These are phyloP conservation scores for Adiantum capillusveneris DNA, from an alignment of 75 land plant genomes.

Conservation along the genomic window DNA sequence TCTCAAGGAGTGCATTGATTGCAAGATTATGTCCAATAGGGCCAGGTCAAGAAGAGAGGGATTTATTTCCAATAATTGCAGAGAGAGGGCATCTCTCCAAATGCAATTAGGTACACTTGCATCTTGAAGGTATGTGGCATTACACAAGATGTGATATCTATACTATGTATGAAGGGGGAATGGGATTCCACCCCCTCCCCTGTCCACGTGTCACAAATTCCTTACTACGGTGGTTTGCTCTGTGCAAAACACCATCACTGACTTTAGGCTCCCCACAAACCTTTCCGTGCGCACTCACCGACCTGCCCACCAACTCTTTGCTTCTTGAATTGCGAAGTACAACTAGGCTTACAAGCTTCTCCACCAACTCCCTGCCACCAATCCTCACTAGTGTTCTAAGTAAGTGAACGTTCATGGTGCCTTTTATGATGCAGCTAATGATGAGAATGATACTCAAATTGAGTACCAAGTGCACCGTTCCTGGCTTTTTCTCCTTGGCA, in stretches of 20 bases:
- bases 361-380: slow-evolving; percentile 20
- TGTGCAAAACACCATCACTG: slow-evolving; percentile 1
- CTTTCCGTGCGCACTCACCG: not conserved
- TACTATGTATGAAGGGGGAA: no score
- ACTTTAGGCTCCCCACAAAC: not conserved
- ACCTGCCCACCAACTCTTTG: not conserved
- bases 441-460: slow-evolving; percentile 30
- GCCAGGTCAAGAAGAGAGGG: no score
- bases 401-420: slow-evolving; percentile 15
- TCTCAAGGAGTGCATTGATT: no score
- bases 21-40: no score
- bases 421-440: slow-evolving; percentile 36
- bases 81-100: no score
- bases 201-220: no score
- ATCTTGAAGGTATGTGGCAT: no score
- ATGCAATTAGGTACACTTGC: no score
- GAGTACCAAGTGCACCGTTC: slow-evolving; percentile 43
- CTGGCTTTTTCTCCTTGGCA: slow-evolving; percentile 41
- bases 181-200: no score
- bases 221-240: no score
- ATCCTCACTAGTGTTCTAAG: slow-evolving; percentile 20
- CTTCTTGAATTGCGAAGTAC: not conserved
- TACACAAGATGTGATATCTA: no score
- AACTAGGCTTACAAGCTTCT: slow-evolving; percentile 2
- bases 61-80: no score